Percentiles rank a stretch among this genome's conserved stretches.
phyloP scores from a whole-genome alignment of 805 yeast genomes.

The Allodekkera sacchari region DNA sequence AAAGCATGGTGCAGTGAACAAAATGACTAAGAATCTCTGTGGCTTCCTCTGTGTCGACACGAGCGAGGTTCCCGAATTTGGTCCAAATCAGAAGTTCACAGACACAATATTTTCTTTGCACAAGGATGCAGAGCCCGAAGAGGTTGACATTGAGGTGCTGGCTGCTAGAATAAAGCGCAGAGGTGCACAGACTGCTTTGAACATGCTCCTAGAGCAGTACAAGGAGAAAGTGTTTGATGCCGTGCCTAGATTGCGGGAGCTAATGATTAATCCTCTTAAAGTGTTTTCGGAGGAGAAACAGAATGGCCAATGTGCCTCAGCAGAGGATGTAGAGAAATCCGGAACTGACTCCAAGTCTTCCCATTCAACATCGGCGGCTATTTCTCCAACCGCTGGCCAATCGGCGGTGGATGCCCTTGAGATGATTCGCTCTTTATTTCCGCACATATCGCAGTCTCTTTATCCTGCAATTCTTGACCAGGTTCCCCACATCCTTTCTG shows the following conservation, averaged over 20 bases:
- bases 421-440: conserved; percentile 64
- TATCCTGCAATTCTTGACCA: conserved; percentile 42
- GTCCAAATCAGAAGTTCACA: conserved; percentile 46
- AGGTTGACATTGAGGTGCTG: conserved; percentile 56
- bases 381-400: too few species aligned
- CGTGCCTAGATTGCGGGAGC: conserved; percentile 57
- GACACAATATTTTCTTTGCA: conserved; percentile 62
- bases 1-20: conserved; percentile 74
- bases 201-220: conserved; percentile 45
- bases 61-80: conserved; percentile 89
- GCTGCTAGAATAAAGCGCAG: conserved; percentile 74
- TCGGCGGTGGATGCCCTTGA: conserved; percentile 81
- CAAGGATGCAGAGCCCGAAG: conserved; percentile 59
- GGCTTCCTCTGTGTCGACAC: conserved; percentile 94
- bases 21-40: conserved; percentile 82
- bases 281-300: conserved; percentile 12
- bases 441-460: conserved; percentile 44
- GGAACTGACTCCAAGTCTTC: conserved; percentile 29
- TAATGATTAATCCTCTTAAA: conserved; percentile 59
- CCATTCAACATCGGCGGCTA: too few species aligned
- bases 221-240: conserved; percentile 45
- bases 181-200: conserved; percentile 73
- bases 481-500: conserved; percentile 42
- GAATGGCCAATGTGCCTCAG: neutral
- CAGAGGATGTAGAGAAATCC: conserved; percentile 18